Evolutionary conservation across 495 filamentous ascomycete species (phyloP).

Genomic region (Tirmania nivea): DNA sequence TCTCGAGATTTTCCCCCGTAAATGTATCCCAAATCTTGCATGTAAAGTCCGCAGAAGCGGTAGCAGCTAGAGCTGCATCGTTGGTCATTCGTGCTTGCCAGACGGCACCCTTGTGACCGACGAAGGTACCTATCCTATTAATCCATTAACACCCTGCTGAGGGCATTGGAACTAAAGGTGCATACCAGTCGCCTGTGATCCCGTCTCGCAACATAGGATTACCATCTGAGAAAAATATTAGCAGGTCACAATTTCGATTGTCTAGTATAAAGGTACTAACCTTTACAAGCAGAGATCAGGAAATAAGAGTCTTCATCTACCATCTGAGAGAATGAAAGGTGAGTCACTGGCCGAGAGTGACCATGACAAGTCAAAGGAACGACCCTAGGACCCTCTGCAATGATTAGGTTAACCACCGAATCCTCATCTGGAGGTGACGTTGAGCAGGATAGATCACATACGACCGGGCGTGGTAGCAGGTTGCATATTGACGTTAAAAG

Average conservation of each 20-base stretch:
- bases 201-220: slow-evolving; percentile 98
- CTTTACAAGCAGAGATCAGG: slow-evolving; percentile 95
- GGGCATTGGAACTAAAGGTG: background rate
- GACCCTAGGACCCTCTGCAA: slow-evolving; percentile 28
- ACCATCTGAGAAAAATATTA: slow-evolving; percentile 36
- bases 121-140: slow-evolving; percentile 84
- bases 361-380: slow-evolving; percentile 94
- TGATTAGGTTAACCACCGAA: too few species aligned
- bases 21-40: slow-evolving; percentile 96
- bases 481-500: background rate
- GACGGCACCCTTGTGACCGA: slow-evolving; percentile 93
- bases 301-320: slow-evolving; percentile 78
- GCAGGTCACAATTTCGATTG: too few species aligned
- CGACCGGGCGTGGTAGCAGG: background rate
- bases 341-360: slow-evolving; percentile 85
- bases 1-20: slow-evolving; percentile 72
- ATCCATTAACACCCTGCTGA: background rate
- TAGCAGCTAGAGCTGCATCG: slow-evolving; percentile 72
- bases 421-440: too few species aligned
- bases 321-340: slow-evolving; percentile 78
- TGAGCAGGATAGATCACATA: background rate
- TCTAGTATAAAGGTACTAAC: slow-evolving; percentile 24
- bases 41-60: slow-evolving; percentile 87
- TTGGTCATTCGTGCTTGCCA: slow-evolving; percentile 84
- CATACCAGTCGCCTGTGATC: slow-evolving; percentile 79